phyloP scores from a whole-genome alignment of 2,329 filamentous ascomycete species.

The Chrysosporium keratinophilum region DNA sequence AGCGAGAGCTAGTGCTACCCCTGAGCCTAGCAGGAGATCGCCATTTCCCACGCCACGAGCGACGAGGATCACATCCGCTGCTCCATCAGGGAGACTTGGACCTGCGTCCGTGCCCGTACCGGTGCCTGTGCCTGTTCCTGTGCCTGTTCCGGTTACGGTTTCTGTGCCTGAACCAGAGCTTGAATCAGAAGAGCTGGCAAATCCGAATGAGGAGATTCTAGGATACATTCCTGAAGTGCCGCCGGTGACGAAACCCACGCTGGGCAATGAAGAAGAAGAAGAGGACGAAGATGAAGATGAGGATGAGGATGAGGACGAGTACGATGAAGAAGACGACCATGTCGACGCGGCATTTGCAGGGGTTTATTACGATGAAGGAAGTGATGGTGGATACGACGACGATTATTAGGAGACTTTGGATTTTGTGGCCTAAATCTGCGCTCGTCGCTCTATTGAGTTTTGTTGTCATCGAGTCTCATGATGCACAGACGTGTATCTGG shows the following conservation, averaged over 20 bases:
- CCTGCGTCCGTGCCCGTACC: slow-evolving; percentile 16
- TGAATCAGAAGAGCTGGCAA: slow-evolving; percentile 12
- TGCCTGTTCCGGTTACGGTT: not conserved
- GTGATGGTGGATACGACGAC: slow-evolving; percentile 29
- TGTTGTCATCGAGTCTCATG: not conserved
- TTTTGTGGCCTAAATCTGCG: not conserved
- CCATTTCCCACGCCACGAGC: not conserved
- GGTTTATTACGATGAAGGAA: slow-evolving; percentile 26
- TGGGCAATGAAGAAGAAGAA: slow-evolving; percentile 22
- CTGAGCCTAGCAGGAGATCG: not conserved
- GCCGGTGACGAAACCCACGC: slow-evolving; percentile 16
- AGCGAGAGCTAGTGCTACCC: slow-evolving; percentile 6
- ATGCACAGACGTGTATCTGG: no score
- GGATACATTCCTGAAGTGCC: slow-evolving; percentile 18
- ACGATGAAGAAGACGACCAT: slow-evolving; percentile 25
- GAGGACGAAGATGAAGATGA: slow-evolving; percentile 24
- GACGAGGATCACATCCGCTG: slow-evolving; percentile 1
- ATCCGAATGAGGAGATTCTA: slow-evolving; percentile 21
- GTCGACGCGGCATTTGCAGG: slow-evolving; percentile 32
- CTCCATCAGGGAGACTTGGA: no score
- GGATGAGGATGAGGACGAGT: slow-evolving; percentile 28
- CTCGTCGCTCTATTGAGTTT: not conserved
- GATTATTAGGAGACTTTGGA: slow-evolving; percentile 17
- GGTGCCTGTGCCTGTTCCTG: slow-evolving; percentile 9
- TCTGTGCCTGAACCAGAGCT: slow-evolving; percentile 9